Evolutionary conservation across 176 grass and related monocot species (phyloP).

Genomic region (Chrysopogon serrulatus): DNA sequence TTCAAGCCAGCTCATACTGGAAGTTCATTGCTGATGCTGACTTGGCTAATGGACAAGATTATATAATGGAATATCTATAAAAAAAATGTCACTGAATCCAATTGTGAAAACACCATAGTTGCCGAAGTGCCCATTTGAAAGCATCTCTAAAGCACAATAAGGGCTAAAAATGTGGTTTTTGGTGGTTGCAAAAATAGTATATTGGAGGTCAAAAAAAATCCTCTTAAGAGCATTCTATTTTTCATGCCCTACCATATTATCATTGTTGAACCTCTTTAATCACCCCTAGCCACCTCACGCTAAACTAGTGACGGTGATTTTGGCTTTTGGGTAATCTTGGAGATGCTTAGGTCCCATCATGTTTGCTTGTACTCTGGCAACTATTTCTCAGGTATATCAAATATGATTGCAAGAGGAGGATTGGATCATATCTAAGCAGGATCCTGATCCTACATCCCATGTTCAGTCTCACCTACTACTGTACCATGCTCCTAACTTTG

Average conservation of each 20-base stretch:
- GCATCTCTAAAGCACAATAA: too few relatives aligned
- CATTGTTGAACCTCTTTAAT: too few relatives aligned
- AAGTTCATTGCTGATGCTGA: background rate
- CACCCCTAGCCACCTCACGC: too few relatives aligned
- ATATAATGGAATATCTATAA: background rate
- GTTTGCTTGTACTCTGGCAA: background rate
- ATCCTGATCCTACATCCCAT: constrained; percentile 24
- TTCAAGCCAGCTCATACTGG: background rate
- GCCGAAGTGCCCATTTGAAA: background rate
- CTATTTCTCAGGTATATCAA: background rate
- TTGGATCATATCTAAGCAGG: background rate
- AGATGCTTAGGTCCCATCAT: background rate
- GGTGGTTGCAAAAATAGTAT: too few relatives aligned
- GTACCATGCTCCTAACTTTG: constrained; percentile 9
- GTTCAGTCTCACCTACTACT: constrained; percentile 18
- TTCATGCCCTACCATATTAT: too few relatives aligned
- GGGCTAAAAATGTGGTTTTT: too few relatives aligned
- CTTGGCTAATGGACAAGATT: background rate
- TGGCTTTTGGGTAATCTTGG: too few relatives aligned
- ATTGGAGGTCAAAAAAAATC: too few relatives aligned
- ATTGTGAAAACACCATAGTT: background rate
- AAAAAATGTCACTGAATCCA: background rate
- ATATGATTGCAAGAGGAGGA: background rate
- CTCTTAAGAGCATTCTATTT: too few relatives aligned
- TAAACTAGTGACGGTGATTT: too few relatives aligned